phyloP scores from a whole-genome alignment of 176 grass and related monocot genomes.

The Puccinellia tenuiflora region DNA sequence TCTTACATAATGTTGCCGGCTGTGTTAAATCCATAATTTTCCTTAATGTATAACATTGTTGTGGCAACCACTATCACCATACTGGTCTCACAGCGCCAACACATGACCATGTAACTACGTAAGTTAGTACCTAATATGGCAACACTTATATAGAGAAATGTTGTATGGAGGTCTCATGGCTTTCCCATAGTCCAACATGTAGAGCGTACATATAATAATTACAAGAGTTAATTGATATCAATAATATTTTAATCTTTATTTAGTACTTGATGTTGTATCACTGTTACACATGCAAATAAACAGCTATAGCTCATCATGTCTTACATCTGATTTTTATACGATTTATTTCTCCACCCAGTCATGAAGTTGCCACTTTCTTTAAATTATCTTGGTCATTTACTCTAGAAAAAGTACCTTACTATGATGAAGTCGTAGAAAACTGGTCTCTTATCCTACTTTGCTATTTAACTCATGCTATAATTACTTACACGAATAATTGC shows the following conservation, averaged over 20 bases:
- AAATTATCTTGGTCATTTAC: background rate
- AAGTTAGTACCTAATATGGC: background rate
- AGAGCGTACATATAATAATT: background rate
- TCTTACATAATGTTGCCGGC: background rate
- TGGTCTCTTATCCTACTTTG: background rate
- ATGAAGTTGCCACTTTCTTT: background rate
- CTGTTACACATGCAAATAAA: background rate
- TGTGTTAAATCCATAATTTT: background rate
- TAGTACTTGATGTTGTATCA: background rate
- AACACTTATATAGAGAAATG: too few relatives aligned
- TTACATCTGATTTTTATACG: background rate
- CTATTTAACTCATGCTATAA: background rate
- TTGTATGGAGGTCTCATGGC: too few relatives aligned
- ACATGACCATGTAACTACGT: background rate
- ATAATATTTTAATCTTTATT: background rate
- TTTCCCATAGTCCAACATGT: too few relatives aligned
- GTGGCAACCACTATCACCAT: background rate
- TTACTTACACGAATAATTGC: slow-evolving; percentile 24
- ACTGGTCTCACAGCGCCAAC: background rate
- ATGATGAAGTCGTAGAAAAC: background rate
- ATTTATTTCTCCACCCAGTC: background rate
- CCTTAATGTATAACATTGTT: background rate
- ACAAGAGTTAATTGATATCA: background rate
- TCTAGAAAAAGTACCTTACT: background rate
- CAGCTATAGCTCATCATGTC: background rate